A percentile compares a stretch with the other conserved stretches of the same genome.
Evolutionary conservation across 2,329 filamentous ascomycete genomes (phyloP).

Genomic region (Phialophora expanda): DNA sequence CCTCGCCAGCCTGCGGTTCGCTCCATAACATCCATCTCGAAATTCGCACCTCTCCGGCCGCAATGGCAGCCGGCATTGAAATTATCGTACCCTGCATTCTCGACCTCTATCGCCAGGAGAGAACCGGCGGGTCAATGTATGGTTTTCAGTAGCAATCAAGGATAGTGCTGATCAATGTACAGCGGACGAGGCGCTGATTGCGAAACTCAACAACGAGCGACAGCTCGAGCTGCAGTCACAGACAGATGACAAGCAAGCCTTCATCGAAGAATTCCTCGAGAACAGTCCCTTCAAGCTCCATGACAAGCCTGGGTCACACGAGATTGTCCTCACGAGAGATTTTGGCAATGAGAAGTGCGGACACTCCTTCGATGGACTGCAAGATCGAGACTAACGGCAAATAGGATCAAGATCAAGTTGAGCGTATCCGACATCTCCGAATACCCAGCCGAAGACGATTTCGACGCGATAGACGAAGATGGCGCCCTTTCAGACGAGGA

Average conservation of each 20-base stretch:
- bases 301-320: slow-evolving; percentile 83
- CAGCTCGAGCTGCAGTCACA: slow-evolving; percentile 82
- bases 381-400: slow-evolving; percentile 37
- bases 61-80: slow-evolving; percentile 53
- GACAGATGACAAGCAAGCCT: slow-evolving; percentile 71
- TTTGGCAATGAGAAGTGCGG: slow-evolving; percentile 87
- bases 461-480: slow-evolving; percentile 55
- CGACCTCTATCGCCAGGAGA: slow-evolving; percentile 50
- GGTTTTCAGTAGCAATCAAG: slow-evolving; percentile 22
- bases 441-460: slow-evolving; percentile 64
- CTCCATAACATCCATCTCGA: slow-evolving; percentile 56
- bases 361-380: not conserved
- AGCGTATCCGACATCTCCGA: slow-evolving; percentile 81
- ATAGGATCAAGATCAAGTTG: slow-evolving; percentile 78
- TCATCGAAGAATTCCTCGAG: slow-evolving; percentile 84
- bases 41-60: slow-evolving; percentile 57
- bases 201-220: slow-evolving; percentile 85
- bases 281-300: slow-evolving; percentile 80
- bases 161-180: slow-evolving; percentile 30
- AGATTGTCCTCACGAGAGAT: slow-evolving; percentile 80
- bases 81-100: slow-evolving; percentile 54
- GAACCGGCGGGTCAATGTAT: slow-evolving; percentile 56
- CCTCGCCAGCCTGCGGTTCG: slow-evolving; percentile 62
- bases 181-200: slow-evolving; percentile 78
- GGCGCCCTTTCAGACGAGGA: slow-evolving; percentile 64